Conservation (phyloP, 495 filamentous ascomycete species). For the Aspergillus affinis region DNA sequence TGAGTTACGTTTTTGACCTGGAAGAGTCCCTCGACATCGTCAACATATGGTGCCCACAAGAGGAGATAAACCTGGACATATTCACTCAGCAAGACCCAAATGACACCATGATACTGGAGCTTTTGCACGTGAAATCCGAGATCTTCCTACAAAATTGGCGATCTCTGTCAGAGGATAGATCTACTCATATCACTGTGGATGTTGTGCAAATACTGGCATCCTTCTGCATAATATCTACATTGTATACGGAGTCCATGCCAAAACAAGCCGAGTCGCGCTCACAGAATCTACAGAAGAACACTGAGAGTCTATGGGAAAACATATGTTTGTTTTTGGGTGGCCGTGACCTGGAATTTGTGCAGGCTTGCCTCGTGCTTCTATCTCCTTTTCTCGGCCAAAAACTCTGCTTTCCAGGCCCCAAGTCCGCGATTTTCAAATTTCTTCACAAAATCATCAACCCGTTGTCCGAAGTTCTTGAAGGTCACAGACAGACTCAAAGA, state of each 20-base stretch:
- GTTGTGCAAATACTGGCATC: constrained; percentile 48
- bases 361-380: constrained; percentile 36
- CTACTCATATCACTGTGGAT: constrained; percentile 46
- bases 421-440: constrained; percentile 18
- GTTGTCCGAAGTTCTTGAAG: constrained; percentile 43
- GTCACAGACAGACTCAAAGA: constrained; percentile 31
- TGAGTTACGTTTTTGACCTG: constrained; percentile 40
- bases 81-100: constrained; percentile 36
- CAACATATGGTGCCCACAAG: constrained; percentile 30
- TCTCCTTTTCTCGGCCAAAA: constrained; percentile 31
- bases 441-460: constrained; percentile 30
- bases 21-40: constrained; percentile 21
- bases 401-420: constrained; percentile 15
- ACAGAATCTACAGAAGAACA: constrained; percentile 33
- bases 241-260: constrained; percentile 39
- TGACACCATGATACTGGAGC: constrained; percentile 44
- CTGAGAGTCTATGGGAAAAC: constrained; percentile 31
- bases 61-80: constrained; percentile 20
- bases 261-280: constrained; percentile 25
- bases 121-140: constrained; percentile 46
- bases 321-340: constrained; percentile 35
- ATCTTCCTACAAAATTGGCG: constrained; percentile 46
- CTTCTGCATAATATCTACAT: constrained; percentile 37
- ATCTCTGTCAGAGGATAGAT: constrained; percentile 36
- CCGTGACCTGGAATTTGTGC: constrained; percentile 28